Base-by-base conservation (phyloP, 768 basidiomycete genomes). In the Rhodotorula sphaerocarpa region DNA sequence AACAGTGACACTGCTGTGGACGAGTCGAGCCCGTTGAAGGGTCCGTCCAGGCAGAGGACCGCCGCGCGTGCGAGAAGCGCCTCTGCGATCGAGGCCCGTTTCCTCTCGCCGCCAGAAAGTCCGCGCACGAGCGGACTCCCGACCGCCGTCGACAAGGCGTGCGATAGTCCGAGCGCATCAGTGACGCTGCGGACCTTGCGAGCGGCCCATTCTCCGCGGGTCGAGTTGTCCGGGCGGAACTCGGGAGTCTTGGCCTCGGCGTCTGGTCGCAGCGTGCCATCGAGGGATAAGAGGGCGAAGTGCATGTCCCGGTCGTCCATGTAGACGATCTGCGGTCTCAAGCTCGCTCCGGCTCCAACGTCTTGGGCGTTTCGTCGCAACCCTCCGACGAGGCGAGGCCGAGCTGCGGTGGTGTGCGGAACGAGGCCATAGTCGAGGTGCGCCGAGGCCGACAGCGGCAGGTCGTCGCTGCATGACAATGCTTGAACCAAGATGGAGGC, bases 1-100 rank as follows among this genome's bases (percentile, higher is more conserved):
- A 81, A 81, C 65, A 87, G 89, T 69, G 90, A 88, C 45, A 91
- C 78, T 2, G 89, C 90, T 4, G 90, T 92, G 4, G 87, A 88
- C 71, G 65, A 63, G 66, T 89, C 87, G 53, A 88, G 77, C 23
- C 88, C 87, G 52, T 85, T 79, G 6, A 88, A 90, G 0, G 86
- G 85, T 69, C 85, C 87, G 56, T 74, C 74, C 74, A 76, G 78
- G 18, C 74, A 71, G 47, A 72, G 72, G 56, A 77, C 66, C 42
- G 72, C 72, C 39, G 75, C 75, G 23, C 72, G 73, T 11, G 73
- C 67, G 52, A 73, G 74, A 64, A 77, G 75, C 63, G 74, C 74
- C 65, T 79, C 79, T 23, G 76, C 76, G 57, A 78, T 76, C n/a
- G 77, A 77, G 34, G 78, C 78, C 43, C 79, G 75, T 69, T 79